Conservation (phyloP, 2,329 filamentous ascomycete species). For the Colletotrichum phormii region DNA sequence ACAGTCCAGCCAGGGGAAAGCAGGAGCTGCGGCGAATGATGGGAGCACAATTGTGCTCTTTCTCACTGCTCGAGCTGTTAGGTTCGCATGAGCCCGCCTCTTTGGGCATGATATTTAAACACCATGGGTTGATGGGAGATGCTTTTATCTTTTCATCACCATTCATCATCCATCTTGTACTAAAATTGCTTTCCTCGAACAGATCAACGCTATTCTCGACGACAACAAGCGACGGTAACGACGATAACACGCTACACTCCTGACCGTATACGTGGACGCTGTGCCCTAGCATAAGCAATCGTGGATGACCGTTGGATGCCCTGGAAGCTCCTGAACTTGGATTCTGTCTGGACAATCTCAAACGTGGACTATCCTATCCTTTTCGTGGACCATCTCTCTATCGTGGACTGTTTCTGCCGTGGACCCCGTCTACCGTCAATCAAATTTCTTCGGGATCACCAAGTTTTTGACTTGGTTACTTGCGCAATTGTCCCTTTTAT, state of each 20-base stretch:
- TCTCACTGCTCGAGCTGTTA: background rate
- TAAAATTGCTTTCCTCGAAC: background rate
- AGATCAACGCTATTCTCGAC: background rate
- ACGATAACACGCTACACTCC: background rate
- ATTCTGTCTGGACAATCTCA: background rate
- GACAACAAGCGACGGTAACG: background rate
- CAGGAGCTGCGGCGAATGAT: background rate
- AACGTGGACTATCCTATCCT: background rate
- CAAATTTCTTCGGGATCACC: too few relatives aligned
- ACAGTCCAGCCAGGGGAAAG: background rate
- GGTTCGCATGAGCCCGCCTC: background rate
- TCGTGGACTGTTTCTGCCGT: background rate
- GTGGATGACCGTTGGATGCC: background rate
- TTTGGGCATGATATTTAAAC: background rate
- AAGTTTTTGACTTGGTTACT: accelerated
- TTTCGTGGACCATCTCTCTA: background rate
- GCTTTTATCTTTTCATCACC: background rate
- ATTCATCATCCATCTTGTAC: background rate
- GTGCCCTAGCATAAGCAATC: background rate
- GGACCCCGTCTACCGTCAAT: background rate
- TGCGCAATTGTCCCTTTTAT: background rate
- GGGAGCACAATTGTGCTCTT: background rate
- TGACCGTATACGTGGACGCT: background rate
- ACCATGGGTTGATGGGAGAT: too few relatives aligned
- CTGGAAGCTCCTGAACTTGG: background rate